Evolutionary conservation across 192 early-diverging fungal species (phyloP), one percentile per base, ranked within the genome.

Genomic region (Podila minutissima): DNA sequence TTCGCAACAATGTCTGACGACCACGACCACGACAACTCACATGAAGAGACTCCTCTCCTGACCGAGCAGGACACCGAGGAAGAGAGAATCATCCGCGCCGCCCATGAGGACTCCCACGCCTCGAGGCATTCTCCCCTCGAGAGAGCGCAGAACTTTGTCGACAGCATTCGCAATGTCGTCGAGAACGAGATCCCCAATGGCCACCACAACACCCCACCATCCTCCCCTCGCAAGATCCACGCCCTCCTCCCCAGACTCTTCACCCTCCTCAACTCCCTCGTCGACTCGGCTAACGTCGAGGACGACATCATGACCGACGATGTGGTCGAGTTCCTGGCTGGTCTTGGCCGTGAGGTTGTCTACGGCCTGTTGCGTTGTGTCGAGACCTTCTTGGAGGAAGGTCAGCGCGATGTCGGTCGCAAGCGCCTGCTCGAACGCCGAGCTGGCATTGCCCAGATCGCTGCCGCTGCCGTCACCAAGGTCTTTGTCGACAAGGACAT

Each of bases 191-290:
- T 81, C 29, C 70, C 70, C 5, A 81, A 81, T 61, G 77, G 77
- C 19, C 77, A 81, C 55, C 69, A 69, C 37, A 26, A 26, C 49
- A 68, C 69, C 9, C 66, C 71, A 10, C 31, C 71, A 0, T 72
- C 76, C 4, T 65, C 77, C 12, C 81, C 81, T 6, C 69, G 66
- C n/a, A 74, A 74, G 55, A 62, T 82, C 31, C 68, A 75, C 28
- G 81, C 72, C 48, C 75, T 83, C 24, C 58, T 77, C 22, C 83
- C 69, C n/a, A 32, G 72, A 13, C 74, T 83, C 71, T 71, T 83
- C 60, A 41, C 59, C 22, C 37, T 83, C n/a, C 67, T 83, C 66
- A 77, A 83, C 61, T 63, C 71, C 2, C 55, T 77, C 20, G 74
- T 83, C 20, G 74, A 83, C 50, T 55, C 64, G 1, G 29, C 64